phyloP scores from a whole-genome alignment of 345 rosid species.

The Lagerstroemia speciosa region DNA sequence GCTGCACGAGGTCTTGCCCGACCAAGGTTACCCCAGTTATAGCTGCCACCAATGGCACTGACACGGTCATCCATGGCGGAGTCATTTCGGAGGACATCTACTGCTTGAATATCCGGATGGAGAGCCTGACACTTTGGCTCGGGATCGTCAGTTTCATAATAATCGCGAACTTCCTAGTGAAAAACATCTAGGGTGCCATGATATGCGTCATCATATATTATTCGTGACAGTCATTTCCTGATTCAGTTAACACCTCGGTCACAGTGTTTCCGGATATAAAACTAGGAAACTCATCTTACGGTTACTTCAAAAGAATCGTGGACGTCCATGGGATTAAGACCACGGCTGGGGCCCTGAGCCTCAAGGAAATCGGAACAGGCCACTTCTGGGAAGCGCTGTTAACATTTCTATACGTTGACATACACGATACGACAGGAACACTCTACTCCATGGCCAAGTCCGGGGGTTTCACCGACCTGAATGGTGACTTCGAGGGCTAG shows the following conservation, averaged over 20 bases:
- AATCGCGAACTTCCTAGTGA: constrained; percentile 67
- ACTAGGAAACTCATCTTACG: constrained; percentile 46
- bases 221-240: constrained; percentile 82
- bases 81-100: constrained; percentile 48
- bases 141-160: constrained; percentile 80
- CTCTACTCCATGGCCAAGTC: constrained; percentile 83
- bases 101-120: constrained; percentile 60
- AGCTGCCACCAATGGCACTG: constrained; percentile 55
- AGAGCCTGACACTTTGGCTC: constrained; percentile 77
- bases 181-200: constrained; percentile 76
- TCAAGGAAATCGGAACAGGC: constrained; percentile 37
- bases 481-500: constrained; percentile 71
- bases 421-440: constrained; percentile 85
- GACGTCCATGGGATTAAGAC: constrained; percentile 53
- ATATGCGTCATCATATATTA: constrained; percentile 73
- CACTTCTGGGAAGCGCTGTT: constrained; percentile 78
- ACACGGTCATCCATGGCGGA: constrained; percentile 43
- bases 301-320: constrained; percentile 70
- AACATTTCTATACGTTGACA: constrained; percentile 84
- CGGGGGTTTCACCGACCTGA: constrained; percentile 59
- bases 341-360: constrained; percentile 81
- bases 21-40: constrained; percentile 54
- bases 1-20: constrained; percentile 60
- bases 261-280: constrained; percentile 64
- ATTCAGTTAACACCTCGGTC: constrained; percentile 70